Evolutionary conservation across 345 rosid genomes (phyloP).

Genomic region (Clarkia xantiana): DNA sequence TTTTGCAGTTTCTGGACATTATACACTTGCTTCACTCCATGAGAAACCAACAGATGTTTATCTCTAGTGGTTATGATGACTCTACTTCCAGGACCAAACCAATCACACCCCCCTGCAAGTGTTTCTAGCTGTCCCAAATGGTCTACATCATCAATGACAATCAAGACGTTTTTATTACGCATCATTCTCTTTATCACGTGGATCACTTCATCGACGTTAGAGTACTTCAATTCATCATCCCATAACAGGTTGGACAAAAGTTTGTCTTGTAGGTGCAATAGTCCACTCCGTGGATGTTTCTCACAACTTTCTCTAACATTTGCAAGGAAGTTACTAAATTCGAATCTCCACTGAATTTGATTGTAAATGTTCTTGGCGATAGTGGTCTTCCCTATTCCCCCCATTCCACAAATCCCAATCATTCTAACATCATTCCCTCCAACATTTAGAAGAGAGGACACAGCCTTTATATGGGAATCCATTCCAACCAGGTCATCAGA

Average conservation of each 20-base stretch:
- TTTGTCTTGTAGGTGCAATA: slow-evolving; percentile 5
- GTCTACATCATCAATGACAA: slow-evolving; percentile 17
- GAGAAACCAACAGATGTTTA: slow-evolving; percentile 1
- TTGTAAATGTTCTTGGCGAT: slow-evolving; percentile 20
- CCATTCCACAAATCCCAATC: slow-evolving; percentile 8
- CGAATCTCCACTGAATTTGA: slow-evolving; percentile 11
- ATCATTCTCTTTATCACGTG: neutral
- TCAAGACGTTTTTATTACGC: slow-evolving; percentile 3
- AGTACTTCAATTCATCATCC: neutral
- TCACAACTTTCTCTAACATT: slow-evolving; percentile 20
- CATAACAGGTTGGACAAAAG: slow-evolving; percentile 5
- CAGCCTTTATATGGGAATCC: neutral
- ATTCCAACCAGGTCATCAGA: slow-evolving; percentile 6
- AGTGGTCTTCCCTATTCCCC: slow-evolving; percentile 9
- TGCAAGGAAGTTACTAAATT: slow-evolving; percentile 14
- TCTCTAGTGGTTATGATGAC: slow-evolving; percentile 15
- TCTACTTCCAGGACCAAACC: too few species aligned
- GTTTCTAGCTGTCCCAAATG: slow-evolving; percentile 3
- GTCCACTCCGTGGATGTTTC: neutral
- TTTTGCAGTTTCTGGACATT: neutral
- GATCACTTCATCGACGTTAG: neutral
- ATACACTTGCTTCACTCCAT: neutral
- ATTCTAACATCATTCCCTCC: neutral
- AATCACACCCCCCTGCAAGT: slow-evolving; percentile 3
- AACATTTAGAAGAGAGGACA: neutral